Base-by-base conservation (phyloP, 2,329 filamentous ascomycete genomes). In the Colletotrichum acutatum region DNA sequence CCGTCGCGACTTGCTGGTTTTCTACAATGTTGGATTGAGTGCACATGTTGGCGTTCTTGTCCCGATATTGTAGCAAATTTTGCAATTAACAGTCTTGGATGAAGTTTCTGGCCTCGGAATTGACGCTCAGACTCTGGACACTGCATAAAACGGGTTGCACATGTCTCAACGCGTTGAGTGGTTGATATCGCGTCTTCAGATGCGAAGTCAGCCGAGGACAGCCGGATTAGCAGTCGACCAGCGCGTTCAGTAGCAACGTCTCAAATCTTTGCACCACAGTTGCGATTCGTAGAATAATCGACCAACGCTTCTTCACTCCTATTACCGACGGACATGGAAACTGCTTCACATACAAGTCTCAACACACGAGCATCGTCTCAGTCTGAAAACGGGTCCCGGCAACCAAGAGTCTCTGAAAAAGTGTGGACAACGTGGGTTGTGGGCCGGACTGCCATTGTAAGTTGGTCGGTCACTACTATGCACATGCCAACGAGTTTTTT, bases 341-440 rank as follows among this genome's bases (percentile, higher is more conserved):
- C 37, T 16, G 30, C 28, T n/a, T 46, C 9, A 12, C 32, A 9
- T 34, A 34, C 42, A n/a, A 49, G 66, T 72, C 46, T 70, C 56
- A 60, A 71, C 63, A 68, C 58, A 70, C 46, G 42, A 60, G 46
- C 24, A 37, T 49, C 67, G 63, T 71, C 60, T 73, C 71, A 73
- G 60, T 73, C 71, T 61, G 67, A 66, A 71, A 71, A 73, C 66
- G 60, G 71, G 66, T 34, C 56, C 54, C n/a, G 26, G 64, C 58
- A 28, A 12, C 58, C 68, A 30, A 5, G 14, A 54, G 49, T 34
- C 30, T 64, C 49, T 26, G 4, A n/a, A 22, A 58, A 56, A 56
- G 46, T 37, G 24, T 34, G 28, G 49, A 8, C 46, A 64, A 56
- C 63, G 59, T 46, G 66, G 57, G 46, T 46, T 64, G 59, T 70